Percentiles rank a stretch among this genome's conserved stretches.
phyloP scores from a whole-genome alignment of 495 filamentous ascomycete genomes.

The Podospora pseudocomata region DNA sequence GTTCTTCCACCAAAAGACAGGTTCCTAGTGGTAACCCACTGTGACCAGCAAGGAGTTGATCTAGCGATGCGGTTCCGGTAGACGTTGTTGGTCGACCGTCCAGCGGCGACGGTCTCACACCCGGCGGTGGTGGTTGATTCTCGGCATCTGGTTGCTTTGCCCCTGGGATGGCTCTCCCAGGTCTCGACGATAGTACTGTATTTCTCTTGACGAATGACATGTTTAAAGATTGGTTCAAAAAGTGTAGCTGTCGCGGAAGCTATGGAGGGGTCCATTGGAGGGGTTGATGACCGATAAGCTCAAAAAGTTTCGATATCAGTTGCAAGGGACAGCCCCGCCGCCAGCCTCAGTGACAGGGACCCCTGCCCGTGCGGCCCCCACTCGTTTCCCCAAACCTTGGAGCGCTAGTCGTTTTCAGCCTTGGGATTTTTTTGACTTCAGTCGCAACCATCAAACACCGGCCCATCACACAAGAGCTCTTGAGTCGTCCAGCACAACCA shows the following conservation, averaged over 20 bases:
- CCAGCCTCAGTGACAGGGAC: neutral
- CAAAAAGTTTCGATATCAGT: neutral
- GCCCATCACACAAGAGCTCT: neutral
- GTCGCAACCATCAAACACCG: neutral
- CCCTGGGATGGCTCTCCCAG: conserved; percentile 21
- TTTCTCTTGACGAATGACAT: conserved; percentile 95
- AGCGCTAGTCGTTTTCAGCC: conserved; percentile 3
- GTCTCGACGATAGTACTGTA: conserved; percentile 56
- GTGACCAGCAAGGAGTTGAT: conserved; percentile 82
- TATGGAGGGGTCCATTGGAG: neutral
- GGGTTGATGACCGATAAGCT: neutral
- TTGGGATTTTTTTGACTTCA: conserved; percentile 19
- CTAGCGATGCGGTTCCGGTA: conserved; percentile 80
- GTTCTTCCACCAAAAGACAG: conserved; percentile 80
- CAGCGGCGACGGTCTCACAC: conserved; percentile 81
- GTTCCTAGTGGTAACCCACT: conserved; percentile 82
- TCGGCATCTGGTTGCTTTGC: conserved; percentile 32
- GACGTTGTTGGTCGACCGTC: conserved; percentile 88
- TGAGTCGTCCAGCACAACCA: too few species aligned
- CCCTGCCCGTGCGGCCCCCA: conserved; percentile 11
- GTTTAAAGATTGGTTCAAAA: conserved; percentile 13
- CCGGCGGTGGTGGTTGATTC: conserved; percentile 50
- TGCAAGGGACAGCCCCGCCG: neutral
- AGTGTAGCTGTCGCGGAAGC: neutral
- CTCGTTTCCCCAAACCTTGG: conserved; percentile 13